These are phyloP conservation scores for Clarireedia sp. DNA, from an alignment of 2,329 filamentous ascomycete species.

Conservation along the genomic window DNA sequence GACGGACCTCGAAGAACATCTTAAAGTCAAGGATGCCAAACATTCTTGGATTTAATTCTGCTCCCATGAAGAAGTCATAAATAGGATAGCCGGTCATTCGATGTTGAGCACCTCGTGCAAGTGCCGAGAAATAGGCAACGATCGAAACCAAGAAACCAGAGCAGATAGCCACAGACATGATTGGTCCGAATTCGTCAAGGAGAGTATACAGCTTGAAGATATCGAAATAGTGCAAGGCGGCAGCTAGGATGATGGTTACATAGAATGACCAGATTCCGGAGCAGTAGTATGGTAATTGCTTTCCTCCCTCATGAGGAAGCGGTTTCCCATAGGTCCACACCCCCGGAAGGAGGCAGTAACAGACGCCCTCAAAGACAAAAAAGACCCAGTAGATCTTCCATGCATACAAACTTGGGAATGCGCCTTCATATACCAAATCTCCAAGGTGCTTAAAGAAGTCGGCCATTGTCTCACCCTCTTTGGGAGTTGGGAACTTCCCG, in stretches of 20 bases:
- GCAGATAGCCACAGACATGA: conserved; percentile 87
- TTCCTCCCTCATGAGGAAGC: conserved; percentile 70
- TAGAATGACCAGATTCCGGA: conserved; percentile 85
- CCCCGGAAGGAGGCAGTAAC: conserved; percentile 81
- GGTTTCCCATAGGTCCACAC: conserved; percentile 85
- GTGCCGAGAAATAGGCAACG: conserved; percentile 78
- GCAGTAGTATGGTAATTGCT: conserved; percentile 91
- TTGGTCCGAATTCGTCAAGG: conserved; percentile 88
- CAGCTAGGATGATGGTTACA: conserved; percentile 65
- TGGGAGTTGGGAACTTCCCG: conserved; percentile 66
- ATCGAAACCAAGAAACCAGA: conserved; percentile 80
- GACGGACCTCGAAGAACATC: conserved; percentile 91
- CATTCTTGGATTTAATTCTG: conserved; percentile 78
- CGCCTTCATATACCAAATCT: conserved; percentile 69
- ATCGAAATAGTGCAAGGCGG: conserved; percentile 71
- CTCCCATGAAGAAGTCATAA: conserved; percentile 89
- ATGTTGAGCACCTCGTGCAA: conserved; percentile 73
- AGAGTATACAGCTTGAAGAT: conserved; percentile 85
- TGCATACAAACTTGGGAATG: conserved; percentile 72
- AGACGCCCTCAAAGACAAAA: conserved; percentile 72
- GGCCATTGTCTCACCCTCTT: conserved; percentile 53
- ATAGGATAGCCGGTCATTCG: conserved; percentile 80
- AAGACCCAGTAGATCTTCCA: conserved; percentile 96
- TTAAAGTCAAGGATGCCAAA: conserved; percentile 83
- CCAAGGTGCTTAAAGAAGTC: conserved; percentile 68